Conservation (phyloP, 2,329 filamentous ascomycete species). For the Madurella mycetomatis region DNA sequence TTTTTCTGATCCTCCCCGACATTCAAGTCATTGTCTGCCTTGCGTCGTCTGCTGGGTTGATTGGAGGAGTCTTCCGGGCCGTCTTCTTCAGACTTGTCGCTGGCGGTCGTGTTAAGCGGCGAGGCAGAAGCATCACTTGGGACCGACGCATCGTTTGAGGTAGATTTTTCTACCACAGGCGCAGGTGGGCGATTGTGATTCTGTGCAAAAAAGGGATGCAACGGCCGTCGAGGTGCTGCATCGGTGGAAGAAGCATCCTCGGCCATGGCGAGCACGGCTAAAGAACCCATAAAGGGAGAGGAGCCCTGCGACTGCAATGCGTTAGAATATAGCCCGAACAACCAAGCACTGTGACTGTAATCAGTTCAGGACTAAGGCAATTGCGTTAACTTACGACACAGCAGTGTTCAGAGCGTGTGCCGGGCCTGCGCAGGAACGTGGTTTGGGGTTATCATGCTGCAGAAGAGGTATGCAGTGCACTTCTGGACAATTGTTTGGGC, state of each 20-base stretch:
- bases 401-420: slow-evolving; percentile 6
- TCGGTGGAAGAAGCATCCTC: slow-evolving; percentile 15
- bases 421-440: slow-evolving; percentile 13
- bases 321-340: neutral
- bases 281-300: slow-evolving; percentile 38
- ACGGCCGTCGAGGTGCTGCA: slow-evolving; percentile 34
- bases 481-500: neutral
- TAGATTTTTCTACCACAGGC: neutral
- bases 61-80: slow-evolving; percentile 7
- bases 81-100: slow-evolving; percentile 9
- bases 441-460: slow-evolving; percentile 8
- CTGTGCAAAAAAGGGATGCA: slow-evolving; percentile 53
- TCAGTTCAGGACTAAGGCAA: too few relatives aligned
- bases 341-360: neutral
- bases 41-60: slow-evolving; percentile 25
- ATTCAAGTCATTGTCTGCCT: slow-evolving; percentile 21
- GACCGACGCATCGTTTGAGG: neutral
- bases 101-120: neutral
- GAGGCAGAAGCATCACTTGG: neutral
- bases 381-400: neutral
- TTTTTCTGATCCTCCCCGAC: slow-evolving; percentile 21
- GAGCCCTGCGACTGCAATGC: slow-evolving; percentile 8
- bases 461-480: neutral
- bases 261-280: slow-evolving; percentile 42
- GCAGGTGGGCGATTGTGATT: slow-evolving; percentile 24